These are phyloP conservation scores for Tolypocladium ovalisporum DNA, from an alignment of 2,329 filamentous ascomycete species.

Conservation along the genomic window DNA sequence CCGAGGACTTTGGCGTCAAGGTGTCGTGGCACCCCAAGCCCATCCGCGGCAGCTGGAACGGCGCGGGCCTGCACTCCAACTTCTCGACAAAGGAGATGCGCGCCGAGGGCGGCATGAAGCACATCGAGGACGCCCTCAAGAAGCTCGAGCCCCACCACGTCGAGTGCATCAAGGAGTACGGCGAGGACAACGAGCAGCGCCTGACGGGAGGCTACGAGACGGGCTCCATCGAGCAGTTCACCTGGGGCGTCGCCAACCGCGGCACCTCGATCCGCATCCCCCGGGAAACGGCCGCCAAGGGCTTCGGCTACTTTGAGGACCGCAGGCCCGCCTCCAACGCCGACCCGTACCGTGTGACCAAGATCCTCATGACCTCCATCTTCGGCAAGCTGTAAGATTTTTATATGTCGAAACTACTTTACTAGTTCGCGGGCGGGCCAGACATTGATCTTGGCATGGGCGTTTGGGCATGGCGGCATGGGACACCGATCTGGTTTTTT, in stretches of 20 bases:
- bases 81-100: constrained; percentile 88
- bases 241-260: constrained; percentile 90
- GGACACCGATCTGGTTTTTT: neutral
- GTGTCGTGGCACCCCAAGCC: constrained; percentile 95
- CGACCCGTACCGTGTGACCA: constrained; percentile 74
- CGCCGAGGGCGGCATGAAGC: constrained; percentile 85
- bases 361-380: constrained; percentile 66
- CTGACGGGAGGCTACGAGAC: constrained; percentile 94
- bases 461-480: constrained; percentile 1
- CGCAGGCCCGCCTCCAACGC: constrained; percentile 75
- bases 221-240: constrained; percentile 84
- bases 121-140: constrained; percentile 79
- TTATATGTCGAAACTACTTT: neutral
- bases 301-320: constrained; percentile 91
- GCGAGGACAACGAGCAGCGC: constrained; percentile 89
- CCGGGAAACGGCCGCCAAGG: constrained; percentile 71
- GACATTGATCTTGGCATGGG: neutral
- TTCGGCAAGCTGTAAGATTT: constrained; percentile 24
- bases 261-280: constrained; percentile 90
- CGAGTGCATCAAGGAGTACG: constrained; percentile 88
- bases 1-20: constrained; percentile 93
- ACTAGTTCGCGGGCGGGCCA: neutral
- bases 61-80: constrained; percentile 82
- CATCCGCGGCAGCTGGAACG: constrained; percentile 88
- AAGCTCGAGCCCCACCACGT: constrained; percentile 68